phyloP scores from a whole-genome alignment of 2,329 filamentous ascomycete genomes.

The Allantophomopsis lycopodina region DNA sequence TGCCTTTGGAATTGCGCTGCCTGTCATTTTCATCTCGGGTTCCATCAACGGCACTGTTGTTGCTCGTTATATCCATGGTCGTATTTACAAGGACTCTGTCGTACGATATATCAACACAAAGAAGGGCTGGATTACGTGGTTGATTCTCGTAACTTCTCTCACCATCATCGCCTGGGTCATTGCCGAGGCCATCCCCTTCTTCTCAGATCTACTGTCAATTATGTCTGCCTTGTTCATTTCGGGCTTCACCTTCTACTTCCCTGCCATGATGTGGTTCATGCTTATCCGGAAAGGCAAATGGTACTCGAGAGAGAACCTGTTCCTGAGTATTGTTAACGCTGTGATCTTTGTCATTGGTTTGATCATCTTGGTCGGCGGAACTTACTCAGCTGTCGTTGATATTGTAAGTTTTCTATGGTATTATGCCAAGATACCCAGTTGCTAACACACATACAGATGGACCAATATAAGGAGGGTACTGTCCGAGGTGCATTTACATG shows the following conservation, averaged over 20 bases:
- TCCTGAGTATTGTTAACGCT: constrained; percentile 8
- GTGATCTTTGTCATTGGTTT: constrained; percentile 10
- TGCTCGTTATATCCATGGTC: constrained; percentile 12
- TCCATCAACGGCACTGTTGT: constrained; percentile 45
- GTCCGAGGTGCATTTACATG: no score
- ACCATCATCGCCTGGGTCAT: no score
- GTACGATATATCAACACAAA: constrained; percentile 10
- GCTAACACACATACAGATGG: constrained; percentile 2
- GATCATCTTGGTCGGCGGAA: constrained; percentile 10
- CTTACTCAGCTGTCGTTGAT: constrained; percentile 9
- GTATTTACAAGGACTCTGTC: constrained; percentile 11
- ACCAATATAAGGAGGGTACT: constrained; percentile 4
- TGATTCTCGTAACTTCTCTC: no score
- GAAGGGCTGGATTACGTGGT: constrained; percentile 9
- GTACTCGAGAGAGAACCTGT: constrained; percentile 10
- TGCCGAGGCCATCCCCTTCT: no score
- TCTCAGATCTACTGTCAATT: no score
- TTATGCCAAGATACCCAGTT: background rate
- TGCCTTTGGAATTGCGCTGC: constrained; percentile 44
- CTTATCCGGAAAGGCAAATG: constrained; percentile 13
- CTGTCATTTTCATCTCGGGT: constrained; percentile 48
- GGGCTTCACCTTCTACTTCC: constrained; percentile 15
- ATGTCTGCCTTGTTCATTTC: constrained; percentile 25
- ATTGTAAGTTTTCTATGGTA: constrained; percentile 8
- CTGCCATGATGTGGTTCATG: constrained; percentile 14